A percentile compares a stretch with the other conserved stretches of the same genome.
Evolutionary conservation across 1,284 basidiomycete genomes (phyloP).

Genomic region (Bjerkandera adusta): DNA sequence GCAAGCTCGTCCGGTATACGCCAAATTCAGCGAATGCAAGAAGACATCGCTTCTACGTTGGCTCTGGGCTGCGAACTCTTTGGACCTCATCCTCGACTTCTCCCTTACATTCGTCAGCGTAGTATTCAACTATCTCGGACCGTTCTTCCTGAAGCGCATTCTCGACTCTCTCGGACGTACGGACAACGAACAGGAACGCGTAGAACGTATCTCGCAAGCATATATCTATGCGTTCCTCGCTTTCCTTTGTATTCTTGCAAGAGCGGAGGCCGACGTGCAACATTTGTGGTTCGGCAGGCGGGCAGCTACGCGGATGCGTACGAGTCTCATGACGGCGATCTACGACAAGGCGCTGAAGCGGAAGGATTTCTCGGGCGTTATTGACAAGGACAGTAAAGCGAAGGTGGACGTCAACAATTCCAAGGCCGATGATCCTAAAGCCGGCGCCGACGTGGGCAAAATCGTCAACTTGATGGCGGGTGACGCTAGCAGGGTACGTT

Average conservation of each 20-base stretch:
- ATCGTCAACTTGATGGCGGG: slow-evolving; percentile 79
- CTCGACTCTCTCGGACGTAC: slow-evolving; percentile 38
- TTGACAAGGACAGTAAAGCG: slow-evolving; percentile 40
- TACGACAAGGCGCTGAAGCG: slow-evolving; percentile 90
- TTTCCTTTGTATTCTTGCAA: slow-evolving; percentile 55
- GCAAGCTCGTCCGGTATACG: slow-evolving; percentile 65
- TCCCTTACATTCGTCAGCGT: slow-evolving; percentile 62
- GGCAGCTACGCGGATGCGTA: slow-evolving; percentile 66
- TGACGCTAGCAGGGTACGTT: slow-evolving; percentile 52
- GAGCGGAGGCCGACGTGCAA: slow-evolving; percentile 71
- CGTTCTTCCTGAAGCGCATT: slow-evolving; percentile 68
- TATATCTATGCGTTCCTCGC: slow-evolving; percentile 74
- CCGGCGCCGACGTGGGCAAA: slow-evolving; percentile 73
- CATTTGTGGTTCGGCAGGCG: slow-evolving; percentile 80
- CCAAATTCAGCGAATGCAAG: slow-evolving; percentile 48
- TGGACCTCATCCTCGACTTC: slow-evolving; percentile 74
- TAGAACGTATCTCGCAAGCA: slow-evolving; percentile 52
- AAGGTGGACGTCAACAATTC: slow-evolving; percentile 34
- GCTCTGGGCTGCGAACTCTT: slow-evolving; percentile 66
- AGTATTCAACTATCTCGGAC: slow-evolving; percentile 65
- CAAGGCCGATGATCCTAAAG: slow-evolving; percentile 56
- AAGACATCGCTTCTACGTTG: slow-evolving; percentile 56
- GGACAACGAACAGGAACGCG: slow-evolving; percentile 29
- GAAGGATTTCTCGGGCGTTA: slow-evolving; percentile 80
- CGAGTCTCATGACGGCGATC: slow-evolving; percentile 78